These are phyloP conservation scores for Jatropha curcas DNA, from an alignment of 345 rosid species.

Conservation along the genomic window DNA sequence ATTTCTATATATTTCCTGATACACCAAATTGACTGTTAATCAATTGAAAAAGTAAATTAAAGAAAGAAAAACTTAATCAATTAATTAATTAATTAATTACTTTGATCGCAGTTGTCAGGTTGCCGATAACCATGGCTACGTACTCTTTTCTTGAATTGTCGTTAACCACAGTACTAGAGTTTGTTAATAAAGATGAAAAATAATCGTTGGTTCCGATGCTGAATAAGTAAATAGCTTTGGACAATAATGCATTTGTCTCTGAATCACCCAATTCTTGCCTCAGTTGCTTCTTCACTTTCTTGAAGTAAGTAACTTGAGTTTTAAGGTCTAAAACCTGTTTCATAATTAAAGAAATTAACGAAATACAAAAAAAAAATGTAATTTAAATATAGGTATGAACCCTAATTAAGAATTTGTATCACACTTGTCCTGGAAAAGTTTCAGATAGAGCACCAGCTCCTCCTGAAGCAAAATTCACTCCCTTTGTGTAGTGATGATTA, in stretches of 20 bases:
- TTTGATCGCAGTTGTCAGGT: conserved; percentile 24
- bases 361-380: background rate
- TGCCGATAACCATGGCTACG: conserved; percentile 30
- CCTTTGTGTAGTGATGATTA: conserved; percentile 6
- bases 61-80: background rate
- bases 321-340: conserved; percentile 29
- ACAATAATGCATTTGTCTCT: conserved; percentile 5
- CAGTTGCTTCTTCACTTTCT: conserved; percentile 13
- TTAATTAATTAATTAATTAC: conserved; percentile 9
- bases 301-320: conserved; percentile 25
- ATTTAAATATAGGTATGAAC: too few relatives aligned
- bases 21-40: conserved; percentile 3
- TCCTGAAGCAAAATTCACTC: conserved; percentile 37
- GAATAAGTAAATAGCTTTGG: background rate
- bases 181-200: background rate
- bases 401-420: background rate
- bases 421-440: conserved; percentile 3
- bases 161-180: background rate
- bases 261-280: conserved; percentile 8
- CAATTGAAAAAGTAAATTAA: background rate
- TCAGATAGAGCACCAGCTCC: conserved; percentile 36
- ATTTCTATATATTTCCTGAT: conserved; percentile 5
- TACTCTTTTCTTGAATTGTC: background rate
- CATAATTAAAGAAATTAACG: too few relatives aligned
- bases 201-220: conserved; percentile 5